Evolutionary conservation across 306 rosid species (phyloP).

Genomic region (Fagus sylvatica): DNA sequence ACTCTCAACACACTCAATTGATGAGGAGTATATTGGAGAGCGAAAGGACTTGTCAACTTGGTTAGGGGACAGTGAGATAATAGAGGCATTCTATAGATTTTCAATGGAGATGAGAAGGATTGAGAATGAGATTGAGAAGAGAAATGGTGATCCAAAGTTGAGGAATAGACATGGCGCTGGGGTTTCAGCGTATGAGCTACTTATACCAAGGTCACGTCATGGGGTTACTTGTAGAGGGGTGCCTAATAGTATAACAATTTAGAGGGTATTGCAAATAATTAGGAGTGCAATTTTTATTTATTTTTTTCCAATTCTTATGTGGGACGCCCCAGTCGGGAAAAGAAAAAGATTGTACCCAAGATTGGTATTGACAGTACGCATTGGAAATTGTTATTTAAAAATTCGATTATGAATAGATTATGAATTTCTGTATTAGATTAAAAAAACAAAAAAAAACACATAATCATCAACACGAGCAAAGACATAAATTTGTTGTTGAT

Average conservation of each 20-base stretch:
- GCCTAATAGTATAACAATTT: conserved; percentile 87
- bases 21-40: conserved; percentile 95
- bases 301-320: too few relatives aligned
- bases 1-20: conserved; percentile 84
- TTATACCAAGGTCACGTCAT: conserved; percentile 83
- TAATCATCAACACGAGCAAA: too few relatives aligned
- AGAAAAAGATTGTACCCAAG: too few relatives aligned
- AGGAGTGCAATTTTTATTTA: too few relatives aligned
- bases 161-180: conserved; percentile 94
- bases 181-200: conserved; percentile 82
- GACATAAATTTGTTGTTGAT: too few relatives aligned
- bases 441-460: too few relatives aligned
- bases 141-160: conserved; percentile 50
- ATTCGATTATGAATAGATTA: too few relatives aligned
- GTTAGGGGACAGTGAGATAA: conserved; percentile 68
- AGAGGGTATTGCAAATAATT: neutral
- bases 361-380: too few relatives aligned
- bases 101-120: conserved; percentile 57
- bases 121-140: conserved; percentile 73
- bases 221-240: conserved; percentile 97
- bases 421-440: too few relatives aligned
- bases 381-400: too few relatives aligned
- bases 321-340: too few relatives aligned
- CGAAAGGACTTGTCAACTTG: conserved; percentile 68
- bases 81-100: conserved; percentile 68